Conservation (phyloP, 2,329 filamentous ascomycete genomes). For the Magnaporthiopsis rhizophila region DNA sequence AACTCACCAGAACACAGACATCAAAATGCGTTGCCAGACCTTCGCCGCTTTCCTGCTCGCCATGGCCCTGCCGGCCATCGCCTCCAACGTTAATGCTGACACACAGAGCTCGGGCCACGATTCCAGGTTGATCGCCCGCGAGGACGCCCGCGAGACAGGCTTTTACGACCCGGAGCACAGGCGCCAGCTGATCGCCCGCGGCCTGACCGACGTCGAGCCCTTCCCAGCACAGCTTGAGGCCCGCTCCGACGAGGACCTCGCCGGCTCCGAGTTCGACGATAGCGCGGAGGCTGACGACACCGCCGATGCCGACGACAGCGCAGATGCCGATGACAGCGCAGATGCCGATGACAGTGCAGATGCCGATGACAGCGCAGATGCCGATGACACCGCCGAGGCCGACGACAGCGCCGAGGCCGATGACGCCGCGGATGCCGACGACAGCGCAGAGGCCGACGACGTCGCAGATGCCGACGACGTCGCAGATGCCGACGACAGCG, state of each 20-base stretch:
- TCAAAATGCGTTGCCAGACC: constrained; percentile 5
- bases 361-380: not conserved
- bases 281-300: not conserved
- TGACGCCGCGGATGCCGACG: not conserved
- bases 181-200: constrained; percentile 1
- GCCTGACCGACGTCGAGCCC: not conserved
- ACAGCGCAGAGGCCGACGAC: not conserved
- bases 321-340: not conserved
- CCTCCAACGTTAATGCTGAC: constrained; percentile 1
- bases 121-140: not conserved
- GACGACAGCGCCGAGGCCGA: not conserved
- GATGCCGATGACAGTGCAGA: not conserved
- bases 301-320: not conserved
- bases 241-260: not conserved
- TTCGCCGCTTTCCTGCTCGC: constrained; percentile 8
- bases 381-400: not conserved
- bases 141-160: not conserved
- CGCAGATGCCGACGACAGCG: not conserved
- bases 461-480: not conserved
- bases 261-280: not conserved
- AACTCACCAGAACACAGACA: not conserved
- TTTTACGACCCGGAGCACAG: not conserved
- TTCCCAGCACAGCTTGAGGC: not conserved
- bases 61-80: constrained; percentile 9
- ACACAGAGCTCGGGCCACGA: not conserved